phyloP scores from a whole-genome alignment of 1,139 yeast species.

The Debaryomyces coudertii region DNA sequence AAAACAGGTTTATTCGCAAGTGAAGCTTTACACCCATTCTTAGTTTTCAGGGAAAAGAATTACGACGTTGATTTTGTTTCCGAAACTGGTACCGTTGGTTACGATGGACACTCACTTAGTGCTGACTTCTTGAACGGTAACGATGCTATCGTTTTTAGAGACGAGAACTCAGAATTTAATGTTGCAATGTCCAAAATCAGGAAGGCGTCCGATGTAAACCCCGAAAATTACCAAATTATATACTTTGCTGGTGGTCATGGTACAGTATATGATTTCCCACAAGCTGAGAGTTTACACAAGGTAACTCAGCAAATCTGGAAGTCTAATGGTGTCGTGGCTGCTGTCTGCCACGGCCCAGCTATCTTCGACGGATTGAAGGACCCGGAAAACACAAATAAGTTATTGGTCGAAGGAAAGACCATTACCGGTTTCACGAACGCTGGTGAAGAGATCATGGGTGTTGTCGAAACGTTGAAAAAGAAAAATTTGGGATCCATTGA shows the following conservation, averaged over 20 bases:
- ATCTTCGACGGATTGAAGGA: slow-evolving; percentile 52
- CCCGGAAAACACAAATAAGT: slow-evolving; percentile 39
- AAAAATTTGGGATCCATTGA: slow-evolving; percentile 38
- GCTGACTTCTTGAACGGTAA: slow-evolving; percentile 46
- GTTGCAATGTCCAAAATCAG: slow-evolving; percentile 36
- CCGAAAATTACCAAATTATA: slow-evolving; percentile 54
- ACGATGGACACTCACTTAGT: slow-evolving; percentile 55
- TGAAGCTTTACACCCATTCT: slow-evolving; percentile 62
- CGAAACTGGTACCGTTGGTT: slow-evolving; percentile 57
- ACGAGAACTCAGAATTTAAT: slow-evolving; percentile 43
- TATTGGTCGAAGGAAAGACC: slow-evolving; percentile 52
- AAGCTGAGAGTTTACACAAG: slow-evolving; percentile 48
- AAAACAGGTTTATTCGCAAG: slow-evolving; percentile 59
- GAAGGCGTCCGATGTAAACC: slow-evolving; percentile 46
- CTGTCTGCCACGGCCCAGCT: slow-evolving; percentile 71
- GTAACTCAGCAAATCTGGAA: slow-evolving; percentile 50
- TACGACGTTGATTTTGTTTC: slow-evolving; percentile 58
- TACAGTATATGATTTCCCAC: slow-evolving; percentile 59
- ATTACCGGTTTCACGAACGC: slow-evolving; percentile 63
- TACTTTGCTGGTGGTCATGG: slow-evolving; percentile 72
- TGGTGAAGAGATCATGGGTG: slow-evolving; percentile 51
- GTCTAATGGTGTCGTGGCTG: slow-evolving; percentile 57
- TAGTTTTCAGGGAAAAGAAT: slow-evolving; percentile 48
- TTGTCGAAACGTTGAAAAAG: slow-evolving; percentile 37
- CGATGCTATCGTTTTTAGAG: slow-evolving; percentile 41